A percentile compares a stretch with the other conserved stretches of the same genome.
phyloP scores from a whole-genome alignment of 306 rosid species.

The Bauhinia variegata region DNA sequence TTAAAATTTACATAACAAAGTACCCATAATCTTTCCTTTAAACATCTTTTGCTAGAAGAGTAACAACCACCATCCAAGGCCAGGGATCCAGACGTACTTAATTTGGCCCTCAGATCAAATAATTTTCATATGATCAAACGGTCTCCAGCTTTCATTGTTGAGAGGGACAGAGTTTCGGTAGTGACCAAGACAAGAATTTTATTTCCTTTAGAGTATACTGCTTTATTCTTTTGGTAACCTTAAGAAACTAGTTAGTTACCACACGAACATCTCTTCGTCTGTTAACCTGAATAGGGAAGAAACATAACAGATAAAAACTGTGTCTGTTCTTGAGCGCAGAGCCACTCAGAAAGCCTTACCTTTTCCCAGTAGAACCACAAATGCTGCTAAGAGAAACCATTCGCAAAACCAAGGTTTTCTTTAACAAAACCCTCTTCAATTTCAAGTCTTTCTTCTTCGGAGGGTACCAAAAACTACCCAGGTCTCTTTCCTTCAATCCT shows the following conservation, averaged over 20 bases:
- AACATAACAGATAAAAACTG: constrained; percentile 32
- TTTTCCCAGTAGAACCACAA: constrained; percentile 42
- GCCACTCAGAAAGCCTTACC: constrained; percentile 34
- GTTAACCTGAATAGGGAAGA: constrained; percentile 37
- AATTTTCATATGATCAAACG: constrained; percentile 21
- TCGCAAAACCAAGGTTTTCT: constrained; percentile 51
- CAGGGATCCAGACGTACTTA: constrained; percentile 33
- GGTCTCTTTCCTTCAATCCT: constrained; percentile 57
- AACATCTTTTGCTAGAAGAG: constrained; percentile 43
- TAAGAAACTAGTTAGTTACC: constrained; percentile 40
- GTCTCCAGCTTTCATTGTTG: constrained; percentile 8
- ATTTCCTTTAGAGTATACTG: constrained; percentile 40
- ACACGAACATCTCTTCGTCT: constrained; percentile 38
- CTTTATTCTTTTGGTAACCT: constrained; percentile 56
- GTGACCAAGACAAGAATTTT: constrained; percentile 43
- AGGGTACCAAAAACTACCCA: constrained; percentile 70
- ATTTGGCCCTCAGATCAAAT: constrained; percentile 21
- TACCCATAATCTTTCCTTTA: constrained; percentile 36
- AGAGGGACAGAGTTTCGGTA: constrained; percentile 21
- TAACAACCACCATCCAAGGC: constrained; percentile 27
- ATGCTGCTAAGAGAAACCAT: constrained; percentile 73
- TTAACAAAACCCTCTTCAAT: constrained; percentile 51
- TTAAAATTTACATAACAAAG: constrained; percentile 52
- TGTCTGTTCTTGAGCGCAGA: constrained; percentile 42
- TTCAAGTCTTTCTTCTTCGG: constrained; percentile 59